Base-by-base conservation (phyloP, 768 basidiomycete genomes). In the Tylopilus felleus region DNA sequence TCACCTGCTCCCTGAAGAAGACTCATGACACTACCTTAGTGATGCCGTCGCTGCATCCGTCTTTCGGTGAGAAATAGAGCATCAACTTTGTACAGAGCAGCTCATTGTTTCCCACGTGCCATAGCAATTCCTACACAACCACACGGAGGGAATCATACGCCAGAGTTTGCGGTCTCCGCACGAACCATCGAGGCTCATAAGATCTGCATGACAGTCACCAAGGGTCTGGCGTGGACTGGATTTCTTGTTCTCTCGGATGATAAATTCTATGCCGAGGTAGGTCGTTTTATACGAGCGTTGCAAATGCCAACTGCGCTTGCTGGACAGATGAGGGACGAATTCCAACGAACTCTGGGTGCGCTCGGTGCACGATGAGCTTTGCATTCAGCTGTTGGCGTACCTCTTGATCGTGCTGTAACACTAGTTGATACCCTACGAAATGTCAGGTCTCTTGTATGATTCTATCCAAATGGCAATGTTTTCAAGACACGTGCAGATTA, bases 131-230 rank as follows among this genome's bases (percentile, higher is more conserved):
- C 88, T n/a, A 86, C 86, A 7, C 73, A 75, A 57, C 80, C 81
- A 8, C 73, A 79, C 47, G 88, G 87, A 39, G 84, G 83, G n/a
- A 91, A 91, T 62, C 89, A 91, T 61, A 89, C 89, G 1, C 74
- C 81, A 10, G 80, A 74, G 5, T 91, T 90, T 66, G 73, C 85
- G 21, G 69, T 72, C 49, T 76, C 89, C 23, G 84, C 87, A 25
- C 73, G 75, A 27, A 82, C 78, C 40, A 62, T 71, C 38, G 80
- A 81, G 56, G 89, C 89, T 14, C 89, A 90, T 62, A 74, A 74
- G 42, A 75, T 76, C 21, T 81, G 81, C 28, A 77, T 91, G 66
- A 63, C 68, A 8, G 71, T 82, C 27, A 75, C 80, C 29, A 86
- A 85, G 60, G 83, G 77, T 21, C 68, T 90, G 33, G 86, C 88